A percentile compares a stretch with the other conserved stretches of the same genome.
These are phyloP conservation scores for Quercus aquifolioides DNA, from an alignment of 306 rosid species.

Conservation along the genomic window DNA sequence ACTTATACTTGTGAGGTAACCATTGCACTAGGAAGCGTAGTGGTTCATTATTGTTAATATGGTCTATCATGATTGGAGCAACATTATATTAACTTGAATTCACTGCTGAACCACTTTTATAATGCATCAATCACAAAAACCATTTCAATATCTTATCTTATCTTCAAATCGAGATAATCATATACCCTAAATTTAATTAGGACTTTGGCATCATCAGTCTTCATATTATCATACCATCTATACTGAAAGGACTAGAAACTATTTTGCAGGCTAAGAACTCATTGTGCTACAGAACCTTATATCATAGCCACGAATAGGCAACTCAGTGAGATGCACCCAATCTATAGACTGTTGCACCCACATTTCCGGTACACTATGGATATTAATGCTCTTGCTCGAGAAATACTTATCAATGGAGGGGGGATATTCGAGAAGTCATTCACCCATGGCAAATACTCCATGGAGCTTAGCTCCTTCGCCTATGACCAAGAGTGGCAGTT, in stretches of 20 bases:
- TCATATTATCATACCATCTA: neutral
- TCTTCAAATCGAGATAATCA: too few species aligned
- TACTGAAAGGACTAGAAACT: neutral
- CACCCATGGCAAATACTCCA: constrained; percentile 45
- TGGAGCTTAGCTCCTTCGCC: constrained; percentile 51
- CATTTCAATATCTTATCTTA: too few species aligned
- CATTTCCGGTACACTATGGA: constrained; percentile 93
- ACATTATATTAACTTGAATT: too few species aligned
- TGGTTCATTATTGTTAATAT: too few species aligned
- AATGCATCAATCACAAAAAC: too few species aligned
- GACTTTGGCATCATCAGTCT: too few species aligned
- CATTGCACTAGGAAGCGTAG: too few species aligned
- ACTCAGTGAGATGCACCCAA: constrained; percentile 81
- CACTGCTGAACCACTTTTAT: too few species aligned
- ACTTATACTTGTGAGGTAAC: too few species aligned
- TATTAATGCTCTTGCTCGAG: constrained; percentile 81
- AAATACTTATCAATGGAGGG: constrained; percentile 48
- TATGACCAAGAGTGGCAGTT: constrained; percentile 72
- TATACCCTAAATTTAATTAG: too few species aligned
- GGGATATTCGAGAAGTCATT: constrained; percentile 64
- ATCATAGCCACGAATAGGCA: constrained; percentile 77
- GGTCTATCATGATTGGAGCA: too few species aligned
- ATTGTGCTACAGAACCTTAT: constrained; percentile 73
- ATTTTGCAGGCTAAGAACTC: constrained; percentile 70
- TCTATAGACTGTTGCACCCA: constrained; percentile 66